A percentile compares a stretch with the other conserved stretches of the same genome.
These are phyloP conservation scores for Gracilaria vermiculophylla DNA, from an alignment of 23 red algal species.

Conservation along the genomic window DNA sequence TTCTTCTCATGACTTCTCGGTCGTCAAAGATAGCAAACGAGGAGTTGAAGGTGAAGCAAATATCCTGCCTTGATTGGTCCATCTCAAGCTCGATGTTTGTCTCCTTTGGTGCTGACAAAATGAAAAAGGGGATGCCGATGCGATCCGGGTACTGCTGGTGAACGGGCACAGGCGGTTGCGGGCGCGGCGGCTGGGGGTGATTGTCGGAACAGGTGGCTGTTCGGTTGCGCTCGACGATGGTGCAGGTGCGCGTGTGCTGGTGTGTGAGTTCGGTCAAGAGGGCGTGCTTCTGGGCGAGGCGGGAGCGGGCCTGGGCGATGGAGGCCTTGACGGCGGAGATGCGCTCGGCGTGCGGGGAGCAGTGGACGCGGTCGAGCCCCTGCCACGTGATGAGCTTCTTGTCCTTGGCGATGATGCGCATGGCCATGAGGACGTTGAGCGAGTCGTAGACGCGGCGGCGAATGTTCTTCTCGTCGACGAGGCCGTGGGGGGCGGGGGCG, in stretches of 20 bases:
- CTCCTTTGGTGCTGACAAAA: conserved; percentile 67
- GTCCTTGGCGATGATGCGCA: conserved; percentile 90
- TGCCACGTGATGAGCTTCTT: conserved; percentile 88
- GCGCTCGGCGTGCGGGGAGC: not conserved
- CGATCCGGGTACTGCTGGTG: conserved; percentile 52
- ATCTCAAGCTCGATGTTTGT: conserved; percentile 77
- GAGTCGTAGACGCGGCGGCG: conserved; percentile 96
- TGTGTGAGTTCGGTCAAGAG: conserved; percentile 20
- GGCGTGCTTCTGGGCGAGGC: not conserved
- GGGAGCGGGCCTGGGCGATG: conserved; percentile 5
- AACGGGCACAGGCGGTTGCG: not conserved
- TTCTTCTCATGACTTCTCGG: conserved; percentile 58
- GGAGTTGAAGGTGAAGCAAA: conserved; percentile 75
- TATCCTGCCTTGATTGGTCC: conserved; percentile 62
- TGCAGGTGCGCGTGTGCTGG: not conserved
- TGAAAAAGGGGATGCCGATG: conserved; percentile 77
- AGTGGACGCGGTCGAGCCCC: conserved; percentile 60
- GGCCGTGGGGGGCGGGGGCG: not conserved
- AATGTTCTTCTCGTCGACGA: conserved; percentile 96
- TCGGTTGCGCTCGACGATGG: conserved; percentile 19
- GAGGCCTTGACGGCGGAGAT: conserved; percentile 17
- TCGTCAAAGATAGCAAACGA: conserved; percentile 82
- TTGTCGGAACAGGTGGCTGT: not conserved
- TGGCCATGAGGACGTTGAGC: conserved; percentile 95
- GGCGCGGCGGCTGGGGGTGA: not conserved